A percentile compares a stretch with the other conserved stretches of the same genome.
Conservation (phyloP, 257 asterid genomes). For the Fraxinus quadrangulata region DNA sequence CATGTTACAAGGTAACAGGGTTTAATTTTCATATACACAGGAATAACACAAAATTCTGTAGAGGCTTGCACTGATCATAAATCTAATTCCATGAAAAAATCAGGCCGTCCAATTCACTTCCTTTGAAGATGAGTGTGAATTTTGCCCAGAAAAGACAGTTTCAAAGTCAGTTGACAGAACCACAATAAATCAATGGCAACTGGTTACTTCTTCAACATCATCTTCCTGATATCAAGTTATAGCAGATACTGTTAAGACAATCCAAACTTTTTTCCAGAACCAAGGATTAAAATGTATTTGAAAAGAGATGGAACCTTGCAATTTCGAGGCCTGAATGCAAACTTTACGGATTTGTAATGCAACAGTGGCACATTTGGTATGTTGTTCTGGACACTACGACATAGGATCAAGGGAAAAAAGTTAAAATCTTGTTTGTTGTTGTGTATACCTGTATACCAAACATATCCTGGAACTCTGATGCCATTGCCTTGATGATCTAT, state of each 20-base stretch:
- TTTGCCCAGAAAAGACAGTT: too few species aligned
- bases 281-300: neutral
- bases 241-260: neutral
- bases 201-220: neutral
- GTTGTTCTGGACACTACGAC: neutral
- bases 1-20: neutral
- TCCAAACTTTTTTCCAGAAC: neutral
- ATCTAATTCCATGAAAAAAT: too few species aligned
- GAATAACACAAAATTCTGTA: neutral
- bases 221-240: neutral
- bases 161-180: neutral
- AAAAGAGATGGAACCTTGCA: too few species aligned
- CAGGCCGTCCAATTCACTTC: neutral
- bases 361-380: neutral
- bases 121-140: neutral
- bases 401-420: neutral
- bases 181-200: neutral
- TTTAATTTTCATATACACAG: neutral
- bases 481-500: slow-evolving; percentile 30
- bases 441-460: too few species aligned
- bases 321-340: too few species aligned
- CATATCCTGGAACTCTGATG: neutral
- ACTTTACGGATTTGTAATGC: neutral
- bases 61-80: too few species aligned
- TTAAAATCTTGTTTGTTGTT: neutral